Evolutionary conservation across 2,329 filamentous ascomycete genomes (phyloP).

Genomic region (Neofusicoccum umdonicola): DNA sequence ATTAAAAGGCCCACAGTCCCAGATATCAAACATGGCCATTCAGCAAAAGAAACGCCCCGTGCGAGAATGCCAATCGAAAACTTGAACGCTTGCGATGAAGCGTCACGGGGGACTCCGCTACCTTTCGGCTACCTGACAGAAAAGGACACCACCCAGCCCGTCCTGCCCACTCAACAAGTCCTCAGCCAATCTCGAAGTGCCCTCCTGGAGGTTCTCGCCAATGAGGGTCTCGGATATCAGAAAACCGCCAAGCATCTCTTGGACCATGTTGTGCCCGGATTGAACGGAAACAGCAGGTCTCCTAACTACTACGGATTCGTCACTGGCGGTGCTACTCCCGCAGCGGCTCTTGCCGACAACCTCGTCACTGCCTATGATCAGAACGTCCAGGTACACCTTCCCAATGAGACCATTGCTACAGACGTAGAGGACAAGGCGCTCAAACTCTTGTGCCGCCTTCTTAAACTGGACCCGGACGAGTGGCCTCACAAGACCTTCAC

Average conservation of each 20-base stretch:
- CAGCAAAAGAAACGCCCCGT: neutral
- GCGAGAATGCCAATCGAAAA: neutral
- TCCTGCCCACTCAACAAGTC: slow-evolving; percentile 34
- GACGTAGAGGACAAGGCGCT: slow-evolving; percentile 73
- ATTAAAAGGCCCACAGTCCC: neutral
- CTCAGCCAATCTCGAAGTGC: slow-evolving; percentile 32
- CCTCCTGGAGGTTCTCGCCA: slow-evolving; percentile 39
- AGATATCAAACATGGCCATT: neutral
- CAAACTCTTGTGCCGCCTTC: slow-evolving; percentile 64
- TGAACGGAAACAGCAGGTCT: slow-evolving; percentile 62
- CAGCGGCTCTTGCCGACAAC: slow-evolving; percentile 78
- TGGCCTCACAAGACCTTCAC: slow-evolving; percentile 80
- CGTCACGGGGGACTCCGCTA: neutral
- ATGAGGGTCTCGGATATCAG: slow-evolving; percentile 43
- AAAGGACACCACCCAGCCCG: slow-evolving; percentile 23
- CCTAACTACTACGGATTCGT: slow-evolving; percentile 80
- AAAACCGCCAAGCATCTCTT: slow-evolving; percentile 44
- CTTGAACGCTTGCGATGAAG: neutral
- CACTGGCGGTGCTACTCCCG: slow-evolving; percentile 75
- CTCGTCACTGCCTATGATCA: slow-evolving; percentile 80
- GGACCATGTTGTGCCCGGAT: slow-evolving; percentile 51
- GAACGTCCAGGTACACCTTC: slow-evolving; percentile 79
- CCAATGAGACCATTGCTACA: slow-evolving; percentile 71
- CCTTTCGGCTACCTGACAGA: neutral
- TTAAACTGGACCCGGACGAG: slow-evolving; percentile 55